phyloP scores from a whole-genome alignment of 805 yeast species.

The Myxozyma geophila region DNA sequence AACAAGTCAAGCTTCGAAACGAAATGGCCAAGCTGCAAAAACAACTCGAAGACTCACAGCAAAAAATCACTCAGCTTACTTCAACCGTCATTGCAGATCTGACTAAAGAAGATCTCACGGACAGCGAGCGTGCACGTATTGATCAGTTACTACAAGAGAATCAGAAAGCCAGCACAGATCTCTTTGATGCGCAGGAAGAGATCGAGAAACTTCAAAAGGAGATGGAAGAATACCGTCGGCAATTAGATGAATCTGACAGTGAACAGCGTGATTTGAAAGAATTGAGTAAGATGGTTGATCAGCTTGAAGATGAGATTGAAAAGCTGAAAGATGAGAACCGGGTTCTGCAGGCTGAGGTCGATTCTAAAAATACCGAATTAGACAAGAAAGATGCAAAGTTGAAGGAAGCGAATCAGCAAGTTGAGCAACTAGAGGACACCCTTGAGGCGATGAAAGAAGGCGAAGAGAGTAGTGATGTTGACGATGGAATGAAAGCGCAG shows the following conservation, averaged over 20 bases:
- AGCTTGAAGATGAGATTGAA: constrained; percentile 27
- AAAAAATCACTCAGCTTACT: constrained; percentile 13
- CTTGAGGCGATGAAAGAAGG: constrained; percentile 14
- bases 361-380: constrained; percentile 8
- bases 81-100: constrained; percentile 14
- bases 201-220: constrained; percentile 26
- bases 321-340: constrained; percentile 20
- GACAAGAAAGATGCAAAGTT: constrained; percentile 10
- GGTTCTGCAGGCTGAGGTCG: constrained; percentile 16
- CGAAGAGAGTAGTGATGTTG: neutral
- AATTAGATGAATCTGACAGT: constrained; percentile 30
- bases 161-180: constrained; percentile 14
- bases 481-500: constrained; percentile 2
- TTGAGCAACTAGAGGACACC: constrained; percentile 24
- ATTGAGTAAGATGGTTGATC: constrained; percentile 10
- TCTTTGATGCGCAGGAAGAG: constrained; percentile 21
- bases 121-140: constrained; percentile 19
- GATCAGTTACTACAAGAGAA: constrained; percentile 20
- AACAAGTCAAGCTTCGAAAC: constrained; percentile 23
- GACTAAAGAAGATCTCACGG: constrained; percentile 12
- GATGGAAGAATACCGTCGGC: constrained; percentile 33
- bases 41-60: constrained; percentile 26
- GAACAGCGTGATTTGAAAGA: constrained; percentile 22
- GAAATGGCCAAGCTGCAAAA: constrained; percentile 24
- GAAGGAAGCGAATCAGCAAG: constrained; percentile 20